A percentile compares a stretch with the other conserved stretches of the same genome.
Conservation (phyloP, 2,329 filamentous ascomycete species). For the Scortechinia acanthostroma region DNA sequence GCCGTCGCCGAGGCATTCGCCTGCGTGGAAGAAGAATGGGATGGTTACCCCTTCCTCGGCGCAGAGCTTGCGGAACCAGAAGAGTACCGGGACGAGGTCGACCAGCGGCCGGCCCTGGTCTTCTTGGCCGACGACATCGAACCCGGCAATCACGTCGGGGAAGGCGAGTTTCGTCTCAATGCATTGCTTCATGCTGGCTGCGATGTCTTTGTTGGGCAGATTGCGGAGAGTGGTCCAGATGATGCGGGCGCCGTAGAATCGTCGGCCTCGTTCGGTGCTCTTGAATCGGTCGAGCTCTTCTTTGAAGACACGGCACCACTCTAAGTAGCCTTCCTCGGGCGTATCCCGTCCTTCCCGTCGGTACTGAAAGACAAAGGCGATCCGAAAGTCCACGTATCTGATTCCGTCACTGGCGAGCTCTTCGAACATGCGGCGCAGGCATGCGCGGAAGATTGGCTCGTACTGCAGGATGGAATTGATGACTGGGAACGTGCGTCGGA, state of each 20-base stretch:
- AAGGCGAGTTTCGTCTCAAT: constrained; percentile 74
- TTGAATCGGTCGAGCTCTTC: constrained; percentile 77
- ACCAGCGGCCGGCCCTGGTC: constrained; percentile 69
- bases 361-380: constrained; percentile 41
- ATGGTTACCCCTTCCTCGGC: constrained; percentile 71
- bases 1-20: constrained; percentile 77
- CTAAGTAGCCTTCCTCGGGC: constrained; percentile 59
- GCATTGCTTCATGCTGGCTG: constrained; percentile 80
- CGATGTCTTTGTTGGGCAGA: constrained; percentile 55
- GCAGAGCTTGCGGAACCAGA: constrained; percentile 89
- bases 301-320: constrained; percentile 66
- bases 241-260: constrained; percentile 77
- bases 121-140: constrained; percentile 85
- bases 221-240: constrained; percentile 76
- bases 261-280: constrained; percentile 57
- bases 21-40: constrained; percentile 93
- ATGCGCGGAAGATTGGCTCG: constrained; percentile 79
- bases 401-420: constrained; percentile 75
- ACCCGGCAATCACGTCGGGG: constrained; percentile 76
- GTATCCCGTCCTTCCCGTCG: constrained; percentile 55
- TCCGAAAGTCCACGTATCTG: constrained; percentile 73
- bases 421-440: constrained; percentile 64
- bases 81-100: constrained; percentile 75
- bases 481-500: constrained; percentile 67
- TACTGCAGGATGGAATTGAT: constrained; percentile 75